These are phyloP conservation scores for Acidiella bohemica DNA, from an alignment of 495 filamentous ascomycete genomes.

Conservation along the genomic window DNA sequence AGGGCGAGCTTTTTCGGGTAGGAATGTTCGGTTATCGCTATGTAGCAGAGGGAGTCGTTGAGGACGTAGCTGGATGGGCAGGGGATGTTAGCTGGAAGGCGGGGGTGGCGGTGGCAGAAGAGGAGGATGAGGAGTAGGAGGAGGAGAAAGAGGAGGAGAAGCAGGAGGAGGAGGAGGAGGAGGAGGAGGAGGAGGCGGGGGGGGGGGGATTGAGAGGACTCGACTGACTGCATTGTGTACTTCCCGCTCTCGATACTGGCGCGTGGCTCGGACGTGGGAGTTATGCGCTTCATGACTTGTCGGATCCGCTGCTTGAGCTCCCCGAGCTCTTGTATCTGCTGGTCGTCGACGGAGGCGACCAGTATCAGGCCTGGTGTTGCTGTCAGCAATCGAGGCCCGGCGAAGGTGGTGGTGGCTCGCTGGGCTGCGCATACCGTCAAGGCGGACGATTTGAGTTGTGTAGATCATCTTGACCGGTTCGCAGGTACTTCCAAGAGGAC, in stretches of 20 bases:
- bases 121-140: neutral
- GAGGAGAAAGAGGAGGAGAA: neutral
- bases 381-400: neutral
- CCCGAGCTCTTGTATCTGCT: conserved; percentile 58
- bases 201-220: no score
- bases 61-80: conserved; percentile 62
- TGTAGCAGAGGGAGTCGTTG: conserved; percentile 66
- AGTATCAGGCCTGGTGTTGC: conserved; percentile 71
- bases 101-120: no score
- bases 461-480: conserved; percentile 57
- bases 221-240: conserved; percentile 72
- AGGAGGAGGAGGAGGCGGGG: neutral
- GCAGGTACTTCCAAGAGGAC: neutral
- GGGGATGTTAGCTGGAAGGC: neutral
- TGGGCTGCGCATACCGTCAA: conserved; percentile 56
- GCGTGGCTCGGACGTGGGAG: conserved; percentile 75
- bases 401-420: neutral
- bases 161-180: no score
- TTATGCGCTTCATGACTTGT: conserved; percentile 74
- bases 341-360: conserved; percentile 88
- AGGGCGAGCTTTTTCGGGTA: conserved; percentile 98
- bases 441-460: conserved; percentile 83
- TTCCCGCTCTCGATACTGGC: conserved; percentile 79
- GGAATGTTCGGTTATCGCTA: conserved; percentile 80
- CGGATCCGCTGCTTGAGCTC: conserved; percentile 87